phyloP scores from a whole-genome alignment of 441 rosid genomes.

The Metrosideros polymorpha region DNA sequence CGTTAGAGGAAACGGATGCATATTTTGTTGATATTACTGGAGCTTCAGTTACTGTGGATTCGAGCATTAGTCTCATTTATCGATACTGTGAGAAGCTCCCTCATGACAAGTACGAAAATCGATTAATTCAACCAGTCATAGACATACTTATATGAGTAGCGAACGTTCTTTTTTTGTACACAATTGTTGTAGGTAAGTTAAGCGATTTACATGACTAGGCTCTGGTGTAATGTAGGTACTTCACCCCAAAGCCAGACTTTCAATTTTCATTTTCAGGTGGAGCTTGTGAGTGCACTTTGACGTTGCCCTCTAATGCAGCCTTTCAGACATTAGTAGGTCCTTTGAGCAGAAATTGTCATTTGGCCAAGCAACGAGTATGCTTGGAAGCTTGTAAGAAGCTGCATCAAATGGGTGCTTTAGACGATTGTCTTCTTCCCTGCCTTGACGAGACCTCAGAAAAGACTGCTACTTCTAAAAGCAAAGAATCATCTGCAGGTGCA shows the following conservation, averaged over 20 bases:
- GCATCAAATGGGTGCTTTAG: slow-evolving; percentile 46
- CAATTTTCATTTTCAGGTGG: slow-evolving; percentile 20
- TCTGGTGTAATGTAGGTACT: slow-evolving; percentile 27
- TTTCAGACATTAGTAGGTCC: slow-evolving; percentile 54
- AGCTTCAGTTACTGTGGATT: slow-evolving; percentile 48
- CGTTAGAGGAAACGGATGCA: slow-evolving; percentile 16
- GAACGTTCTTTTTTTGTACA: background rate
- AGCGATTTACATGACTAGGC: background rate
- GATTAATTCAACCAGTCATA: background rate
- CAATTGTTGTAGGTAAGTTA: background rate
- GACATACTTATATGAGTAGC: background rate
- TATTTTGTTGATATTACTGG: slow-evolving; percentile 40
- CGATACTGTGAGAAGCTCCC: slow-evolving; percentile 59
- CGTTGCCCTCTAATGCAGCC: slow-evolving; percentile 46
- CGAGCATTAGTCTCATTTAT: slow-evolving; percentile 39
- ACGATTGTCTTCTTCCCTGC: slow-evolving; percentile 41
- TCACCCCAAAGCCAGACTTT: slow-evolving; percentile 39
- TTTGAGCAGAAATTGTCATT: slow-evolving; percentile 31
- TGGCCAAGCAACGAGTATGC: slow-evolving; percentile 59
- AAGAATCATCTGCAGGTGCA: slow-evolving; percentile 44
- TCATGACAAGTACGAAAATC: slow-evolving; percentile 36
- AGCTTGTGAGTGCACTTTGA: slow-evolving; percentile 31
- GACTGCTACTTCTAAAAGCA: slow-evolving; percentile 17
- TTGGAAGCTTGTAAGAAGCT: slow-evolving; percentile 67
- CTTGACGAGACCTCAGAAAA: slow-evolving; percentile 22